Base-by-base conservation (phyloP, 768 basidiomycete genomes). In the Lactarius sanguifluus region DNA sequence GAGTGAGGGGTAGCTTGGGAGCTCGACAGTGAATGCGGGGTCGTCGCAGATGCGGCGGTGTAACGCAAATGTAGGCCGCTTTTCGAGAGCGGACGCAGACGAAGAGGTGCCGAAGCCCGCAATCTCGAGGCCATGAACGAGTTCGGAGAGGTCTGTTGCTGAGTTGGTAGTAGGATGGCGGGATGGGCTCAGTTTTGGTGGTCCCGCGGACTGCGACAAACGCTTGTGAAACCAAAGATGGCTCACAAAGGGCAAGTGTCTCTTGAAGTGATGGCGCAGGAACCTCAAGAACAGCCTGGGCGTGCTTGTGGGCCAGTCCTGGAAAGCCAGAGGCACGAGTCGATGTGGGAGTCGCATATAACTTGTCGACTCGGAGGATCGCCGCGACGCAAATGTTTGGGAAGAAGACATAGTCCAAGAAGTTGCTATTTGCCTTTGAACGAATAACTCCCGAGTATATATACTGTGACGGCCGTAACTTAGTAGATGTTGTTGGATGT, bases 41-140 rank as follows among this genome's bases (percentile, higher is more conserved):
- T 12, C 86, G 0, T 80, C 77, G 30, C 84, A 73, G 67, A 91
- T 80, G 12, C 83, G 80, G 0, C 83, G 79, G 28, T 87, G 75
- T 34, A 88, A 81, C 16, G 77, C 79, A 70, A 89, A 68, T 3
- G 55, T 68, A 15, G 67, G 63, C 6, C 56, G 40, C 62, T 41
- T 68, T 75, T 1, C 85, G 82, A 66, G 85, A 83, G 0, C 76
- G 71, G 15, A 69, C 73, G 13, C 69, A 5, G 57, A 57, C 54
- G 43, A 5, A 57, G 57, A 20, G 40, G n/a, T 2, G 23, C 47
- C 10, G 10, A 10, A 50, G 23, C 10, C n/a, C 38, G 57, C 0
- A 5, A 50, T 36, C 4, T 38, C 32, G 9, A 72, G 70, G 7
- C 69, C 66, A 55, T 73, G 77, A 32, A 72, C 68, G 18, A 75